A percentile compares a stretch with the other conserved stretches of the same genome.
Conservation (phyloP, 176 grass and related monocot genomes). For the Tillandsia fasciculata region DNA sequence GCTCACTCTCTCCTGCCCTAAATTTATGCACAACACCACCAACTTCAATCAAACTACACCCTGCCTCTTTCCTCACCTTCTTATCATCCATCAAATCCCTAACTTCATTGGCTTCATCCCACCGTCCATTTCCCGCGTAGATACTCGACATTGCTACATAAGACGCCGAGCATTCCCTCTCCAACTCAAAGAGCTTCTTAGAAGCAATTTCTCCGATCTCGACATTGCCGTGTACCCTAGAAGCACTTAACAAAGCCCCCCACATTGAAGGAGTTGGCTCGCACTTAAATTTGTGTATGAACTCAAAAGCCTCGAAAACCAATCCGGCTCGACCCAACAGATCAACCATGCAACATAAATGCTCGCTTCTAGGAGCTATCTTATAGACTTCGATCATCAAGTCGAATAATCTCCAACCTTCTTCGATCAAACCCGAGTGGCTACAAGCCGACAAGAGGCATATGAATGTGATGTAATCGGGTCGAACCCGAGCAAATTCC, state of each 20-base stretch:
- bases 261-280: constrained; percentile 23
- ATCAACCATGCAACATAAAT: constrained; percentile 49
- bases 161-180: constrained; percentile 30
- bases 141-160: constrained; percentile 39
- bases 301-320: constrained; percentile 27
- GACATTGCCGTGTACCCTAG: constrained; percentile 12
- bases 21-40: constrained; percentile 30
- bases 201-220: constrained; percentile 39
- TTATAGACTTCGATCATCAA: constrained; percentile 25
- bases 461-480: constrained; percentile 41
- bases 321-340: constrained; percentile 35
- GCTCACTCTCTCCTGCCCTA: constrained; percentile 15
- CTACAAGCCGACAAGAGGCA: constrained; percentile 44
- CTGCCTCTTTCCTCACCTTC: constrained; percentile 34
- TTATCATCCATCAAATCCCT: constrained; percentile 30
- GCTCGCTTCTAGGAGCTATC: constrained; percentile 24
- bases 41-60: constrained; percentile 38
- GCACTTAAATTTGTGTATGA: constrained; percentile 22
- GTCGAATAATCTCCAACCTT: constrained; percentile 30
- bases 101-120: constrained; percentile 17
- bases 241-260: constrained; percentile 42
- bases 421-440: constrained; percentile 28
- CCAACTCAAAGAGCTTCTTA: constrained; percentile 30
- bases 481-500: constrained; percentile 14
- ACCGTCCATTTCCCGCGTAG: constrained; percentile 21